phyloP scores from a whole-genome alignment of 352 stramenopile genomes.

The Phytophthora pisi region DNA sequence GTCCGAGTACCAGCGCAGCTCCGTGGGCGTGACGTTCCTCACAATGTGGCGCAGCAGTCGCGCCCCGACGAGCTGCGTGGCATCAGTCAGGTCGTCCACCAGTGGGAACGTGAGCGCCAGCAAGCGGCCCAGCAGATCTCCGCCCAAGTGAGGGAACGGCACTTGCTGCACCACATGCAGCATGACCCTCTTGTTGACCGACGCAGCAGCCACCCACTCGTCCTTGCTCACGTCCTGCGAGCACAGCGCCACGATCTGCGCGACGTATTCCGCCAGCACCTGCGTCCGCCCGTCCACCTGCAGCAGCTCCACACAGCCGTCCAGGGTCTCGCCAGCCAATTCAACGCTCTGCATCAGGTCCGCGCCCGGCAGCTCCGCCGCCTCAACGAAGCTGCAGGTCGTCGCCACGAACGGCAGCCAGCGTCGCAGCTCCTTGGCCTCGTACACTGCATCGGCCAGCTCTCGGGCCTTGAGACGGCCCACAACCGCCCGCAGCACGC shows the following conservation, averaged over 20 bases:
- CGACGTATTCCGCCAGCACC: constrained; percentile 41
- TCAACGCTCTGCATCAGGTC: constrained; percentile 32
- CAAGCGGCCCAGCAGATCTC: constrained; percentile 73
- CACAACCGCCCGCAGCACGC: constrained; percentile 31
- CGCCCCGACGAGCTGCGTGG: constrained; percentile 67
- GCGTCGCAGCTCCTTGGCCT: constrained; percentile 25
- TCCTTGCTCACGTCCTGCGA: constrained; percentile 69
- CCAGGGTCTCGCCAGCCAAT: constrained; percentile 32
- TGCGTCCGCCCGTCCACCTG: constrained; percentile 7
- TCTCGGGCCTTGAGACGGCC: constrained; percentile 3
- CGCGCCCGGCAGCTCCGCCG: constrained; percentile 28
- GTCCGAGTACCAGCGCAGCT: constrained; percentile 84
- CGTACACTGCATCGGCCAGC: not conserved
- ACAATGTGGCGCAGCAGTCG: constrained; percentile 69
- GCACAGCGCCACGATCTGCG: constrained; percentile 48
- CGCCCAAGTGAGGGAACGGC: constrained; percentile 59
- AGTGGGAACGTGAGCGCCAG: constrained; percentile 82
- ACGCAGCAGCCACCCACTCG: constrained; percentile 56
- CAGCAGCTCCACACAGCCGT: constrained; percentile 23
- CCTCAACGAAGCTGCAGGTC: constrained; percentile 41
- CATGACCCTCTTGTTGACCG: constrained; percentile 64
- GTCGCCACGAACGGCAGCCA: constrained; percentile 53
- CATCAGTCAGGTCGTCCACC: constrained; percentile 71
- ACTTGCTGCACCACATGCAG: constrained; percentile 61
- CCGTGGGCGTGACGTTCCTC: constrained; percentile 62